Conservation (phyloP, 1,139 yeast species). For the Saccharomyces hybrid region DNA sequence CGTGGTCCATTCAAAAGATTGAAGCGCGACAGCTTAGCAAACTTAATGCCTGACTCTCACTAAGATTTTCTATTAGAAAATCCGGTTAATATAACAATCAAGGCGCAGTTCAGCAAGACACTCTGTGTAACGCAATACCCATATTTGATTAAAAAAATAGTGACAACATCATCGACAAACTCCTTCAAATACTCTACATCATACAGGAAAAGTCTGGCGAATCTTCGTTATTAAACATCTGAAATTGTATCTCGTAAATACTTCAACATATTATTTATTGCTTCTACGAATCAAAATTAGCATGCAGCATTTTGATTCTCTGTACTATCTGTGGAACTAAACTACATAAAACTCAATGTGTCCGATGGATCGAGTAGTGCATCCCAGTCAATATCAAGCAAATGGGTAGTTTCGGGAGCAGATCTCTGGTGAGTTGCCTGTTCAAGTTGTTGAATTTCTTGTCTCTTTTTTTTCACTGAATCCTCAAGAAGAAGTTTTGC, state of each 20-base stretch:
- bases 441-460: slow-evolving; percentile 7
- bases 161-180: neutral
- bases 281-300: neutral
- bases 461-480: slow-evolving; percentile 7
- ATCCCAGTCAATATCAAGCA: slow-evolving; percentile 9
- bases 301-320: neutral
- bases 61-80: neutral
- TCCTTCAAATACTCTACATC: neutral
- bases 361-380: slow-evolving; percentile 8
- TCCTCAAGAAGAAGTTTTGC: slow-evolving; percentile 9
- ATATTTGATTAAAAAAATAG: neutral
- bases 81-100: neutral
- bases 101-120: neutral
- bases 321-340: neutral
- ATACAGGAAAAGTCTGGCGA: neutral
- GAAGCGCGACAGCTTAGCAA: neutral
- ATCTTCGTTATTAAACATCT: neutral
- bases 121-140: neutral
- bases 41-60: neutral
- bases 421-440: slow-evolving; percentile 6
- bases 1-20: neutral
- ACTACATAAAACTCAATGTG: neutral
- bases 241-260: neutral
- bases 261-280: neutral
- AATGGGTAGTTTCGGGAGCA: neutral